A percentile compares a stretch with the other conserved stretches of the same genome.
phyloP scores from a whole-genome alignment of 306 rosid genomes.

The Vigna reflexopilosa region DNA sequence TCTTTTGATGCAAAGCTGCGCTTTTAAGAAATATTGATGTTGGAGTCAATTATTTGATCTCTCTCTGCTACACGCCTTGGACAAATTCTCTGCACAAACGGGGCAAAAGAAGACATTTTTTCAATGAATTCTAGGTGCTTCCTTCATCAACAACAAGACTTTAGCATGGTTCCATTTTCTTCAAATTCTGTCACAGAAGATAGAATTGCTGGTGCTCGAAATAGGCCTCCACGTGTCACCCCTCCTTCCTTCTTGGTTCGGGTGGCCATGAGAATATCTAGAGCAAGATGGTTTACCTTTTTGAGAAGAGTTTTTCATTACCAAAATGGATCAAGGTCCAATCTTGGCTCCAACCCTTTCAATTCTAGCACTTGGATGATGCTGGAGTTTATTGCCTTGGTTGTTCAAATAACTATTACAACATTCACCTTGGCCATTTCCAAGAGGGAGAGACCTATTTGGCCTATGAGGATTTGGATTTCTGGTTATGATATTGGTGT shows the following conservation, averaged over 20 bases:
- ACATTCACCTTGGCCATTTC: slow-evolving; percentile 70
- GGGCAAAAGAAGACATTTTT: slow-evolving; percentile 13
- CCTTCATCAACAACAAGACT: slow-evolving; percentile 39
- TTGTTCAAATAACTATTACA: slow-evolving; percentile 67
- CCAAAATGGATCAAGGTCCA: slow-evolving; percentile 88
- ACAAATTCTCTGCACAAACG: slow-evolving; percentile 30
- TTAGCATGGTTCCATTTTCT: slow-evolving; percentile 51
- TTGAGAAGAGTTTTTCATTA: slow-evolving; percentile 94
- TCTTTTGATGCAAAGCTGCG: neutral
- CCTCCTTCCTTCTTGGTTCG: slow-evolving; percentile 57
- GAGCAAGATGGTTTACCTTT: slow-evolving; percentile 93
- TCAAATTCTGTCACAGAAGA: slow-evolving; percentile 57
- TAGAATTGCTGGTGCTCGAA: slow-evolving; percentile 42
- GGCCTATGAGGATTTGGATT: slow-evolving; percentile 99
- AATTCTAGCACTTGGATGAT: slow-evolving; percentile 88
- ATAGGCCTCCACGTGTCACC: slow-evolving; percentile 50
- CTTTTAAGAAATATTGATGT: neutral
- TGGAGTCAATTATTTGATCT: slow-evolving; percentile 14
- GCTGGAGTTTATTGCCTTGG: slow-evolving; percentile 71
- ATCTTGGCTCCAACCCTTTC: slow-evolving; percentile 89
- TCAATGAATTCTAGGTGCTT: slow-evolving; percentile 58
- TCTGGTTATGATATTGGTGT: slow-evolving; percentile 88
- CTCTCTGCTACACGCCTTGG: slow-evolving; percentile 17
- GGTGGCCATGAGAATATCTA: slow-evolving; percentile 83
- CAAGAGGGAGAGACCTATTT: slow-evolving; percentile 80